phyloP scores from a whole-genome alignment of 208 protist genomes.

The Vickermania spadyakhi region DNA sequence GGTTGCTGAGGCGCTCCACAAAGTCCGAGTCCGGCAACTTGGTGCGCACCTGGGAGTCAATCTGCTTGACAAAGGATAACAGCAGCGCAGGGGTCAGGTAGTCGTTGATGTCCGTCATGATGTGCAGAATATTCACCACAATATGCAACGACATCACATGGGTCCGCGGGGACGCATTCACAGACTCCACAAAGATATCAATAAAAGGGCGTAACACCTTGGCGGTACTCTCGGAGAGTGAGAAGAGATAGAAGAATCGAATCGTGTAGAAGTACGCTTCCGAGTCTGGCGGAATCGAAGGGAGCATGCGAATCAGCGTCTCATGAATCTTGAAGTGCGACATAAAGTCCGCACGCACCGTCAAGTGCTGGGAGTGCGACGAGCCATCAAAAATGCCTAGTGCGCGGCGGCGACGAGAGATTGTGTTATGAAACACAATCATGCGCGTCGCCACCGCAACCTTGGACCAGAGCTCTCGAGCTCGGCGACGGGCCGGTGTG shows the following conservation, averaged over 20 bases:
- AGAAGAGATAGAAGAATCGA: conserved; percentile 76
- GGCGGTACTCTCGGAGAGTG: conserved; percentile 38
- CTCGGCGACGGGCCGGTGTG: background rate
- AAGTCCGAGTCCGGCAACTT: conserved; percentile 47
- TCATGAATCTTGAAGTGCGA: conserved; percentile 61
- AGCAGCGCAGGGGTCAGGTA: conserved; percentile 52
- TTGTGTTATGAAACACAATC: conserved; percentile 35
- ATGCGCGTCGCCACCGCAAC: conserved; percentile 36
- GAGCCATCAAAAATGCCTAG: conserved; percentile 45
- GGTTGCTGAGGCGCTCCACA: conserved; percentile 38
- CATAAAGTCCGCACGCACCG: conserved; percentile 60
- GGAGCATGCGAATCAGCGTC: conserved; percentile 41
- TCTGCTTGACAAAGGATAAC: conserved; percentile 17
- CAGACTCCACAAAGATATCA: conserved; percentile 25
- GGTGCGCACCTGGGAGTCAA: conserved; percentile 31
- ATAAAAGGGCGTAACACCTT: conserved; percentile 30
- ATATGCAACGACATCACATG: conserved; percentile 44
- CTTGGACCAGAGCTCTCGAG: conserved; percentile 25
- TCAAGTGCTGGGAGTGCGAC: conserved; percentile 27
- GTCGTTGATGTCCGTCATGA: conserved; percentile 33
- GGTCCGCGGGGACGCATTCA: conserved; percentile 9
- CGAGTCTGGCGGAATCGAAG: conserved; percentile 19
- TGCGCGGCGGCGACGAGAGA: conserved; percentile 31
- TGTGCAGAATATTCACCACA: conserved; percentile 46
- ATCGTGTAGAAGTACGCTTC: conserved; percentile 31